Conservation (phyloP, 306 rosid genomes). For the Glycine tomentella region DNA sequence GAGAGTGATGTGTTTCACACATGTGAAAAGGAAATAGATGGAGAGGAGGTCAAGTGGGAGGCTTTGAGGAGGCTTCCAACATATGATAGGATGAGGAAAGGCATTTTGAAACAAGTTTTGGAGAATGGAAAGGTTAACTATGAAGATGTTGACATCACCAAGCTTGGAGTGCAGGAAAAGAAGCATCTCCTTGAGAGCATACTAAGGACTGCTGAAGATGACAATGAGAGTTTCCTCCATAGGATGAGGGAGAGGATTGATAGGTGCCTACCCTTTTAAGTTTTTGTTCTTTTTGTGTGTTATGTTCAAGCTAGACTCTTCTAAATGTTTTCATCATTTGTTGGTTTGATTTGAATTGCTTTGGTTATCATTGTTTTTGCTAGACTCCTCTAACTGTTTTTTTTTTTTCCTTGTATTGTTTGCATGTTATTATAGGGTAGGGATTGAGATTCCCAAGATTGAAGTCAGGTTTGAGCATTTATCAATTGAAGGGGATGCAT, state of each 20-base stretch:
- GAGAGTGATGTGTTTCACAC: conserved; percentile 39
- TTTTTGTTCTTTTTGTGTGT: neutral
- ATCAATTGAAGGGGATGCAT: conserved; percentile 76
- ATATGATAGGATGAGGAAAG: conserved; percentile 70
- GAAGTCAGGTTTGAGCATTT: conserved; percentile 78
- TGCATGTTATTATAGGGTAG: conserved; percentile 56
- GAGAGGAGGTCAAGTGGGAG: conserved; percentile 81
- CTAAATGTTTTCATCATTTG: no score
- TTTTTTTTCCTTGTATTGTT: neutral
- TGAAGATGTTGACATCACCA: conserved; percentile 67
- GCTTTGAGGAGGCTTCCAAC: conserved; percentile 84
- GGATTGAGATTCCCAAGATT: conserved; percentile 76
- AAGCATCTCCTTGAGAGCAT: conserved; percentile 65
- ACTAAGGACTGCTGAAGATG: conserved; percentile 66
- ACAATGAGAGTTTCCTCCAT: conserved; percentile 68
- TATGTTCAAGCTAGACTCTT: neutral
- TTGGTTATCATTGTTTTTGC: neutral
- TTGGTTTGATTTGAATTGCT: neutral
- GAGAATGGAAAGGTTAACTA: conserved; percentile 65
- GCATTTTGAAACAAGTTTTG: conserved; percentile 63
- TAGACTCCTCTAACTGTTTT: neutral
- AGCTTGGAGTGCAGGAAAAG: conserved; percentile 65
- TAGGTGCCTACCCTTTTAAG: conserved; percentile 19
- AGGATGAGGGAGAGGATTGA: conserved; percentile 61
- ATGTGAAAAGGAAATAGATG: conserved; percentile 57